Evolutionary conservation across 345 rosid genomes (phyloP).

Genomic region (Populus alba): DNA sequence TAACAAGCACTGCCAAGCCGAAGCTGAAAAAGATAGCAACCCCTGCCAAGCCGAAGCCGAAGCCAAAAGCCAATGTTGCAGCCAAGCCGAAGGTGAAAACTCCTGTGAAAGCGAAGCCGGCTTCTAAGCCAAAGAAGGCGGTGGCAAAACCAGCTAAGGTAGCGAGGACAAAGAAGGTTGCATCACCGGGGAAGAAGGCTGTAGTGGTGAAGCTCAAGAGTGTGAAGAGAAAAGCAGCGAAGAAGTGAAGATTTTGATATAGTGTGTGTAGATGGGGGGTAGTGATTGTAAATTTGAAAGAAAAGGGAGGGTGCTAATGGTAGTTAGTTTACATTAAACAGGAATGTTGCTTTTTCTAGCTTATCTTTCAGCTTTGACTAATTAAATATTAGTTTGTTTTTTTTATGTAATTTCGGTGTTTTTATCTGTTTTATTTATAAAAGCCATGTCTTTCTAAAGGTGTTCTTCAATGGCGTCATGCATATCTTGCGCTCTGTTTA

Average conservation of each 20-base stretch:
- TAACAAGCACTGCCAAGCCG: background rate
- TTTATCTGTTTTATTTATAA: background rate
- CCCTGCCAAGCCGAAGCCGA: background rate
- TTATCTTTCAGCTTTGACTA: background rate
- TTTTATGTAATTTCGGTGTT: background rate
- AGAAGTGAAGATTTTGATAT: conserved; percentile 1
- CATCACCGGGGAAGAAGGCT: background rate
- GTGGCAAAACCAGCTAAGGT: background rate
- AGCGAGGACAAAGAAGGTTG: background rate
- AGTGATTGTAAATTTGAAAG: conserved; percentile 6
- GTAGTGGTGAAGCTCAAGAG: conserved; percentile 4
- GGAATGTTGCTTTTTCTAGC: background rate
- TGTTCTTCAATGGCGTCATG: background rate
- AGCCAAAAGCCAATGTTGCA: conserved; percentile 9
- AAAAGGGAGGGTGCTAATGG: background rate
- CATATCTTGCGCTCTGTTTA: background rate
- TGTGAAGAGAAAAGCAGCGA: background rate
- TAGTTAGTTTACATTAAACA: background rate
- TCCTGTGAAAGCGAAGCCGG: background rate
- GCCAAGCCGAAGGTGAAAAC: background rate
- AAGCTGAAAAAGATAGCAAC: background rate
- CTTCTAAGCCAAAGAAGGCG: conserved; percentile 8
- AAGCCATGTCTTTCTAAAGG: background rate
- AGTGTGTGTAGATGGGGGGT: background rate
- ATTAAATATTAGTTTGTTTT: background rate